Evolutionary conservation across 192 early-diverging fungal genomes (phyloP).

Genomic region (Coemansia sp.): DNA sequence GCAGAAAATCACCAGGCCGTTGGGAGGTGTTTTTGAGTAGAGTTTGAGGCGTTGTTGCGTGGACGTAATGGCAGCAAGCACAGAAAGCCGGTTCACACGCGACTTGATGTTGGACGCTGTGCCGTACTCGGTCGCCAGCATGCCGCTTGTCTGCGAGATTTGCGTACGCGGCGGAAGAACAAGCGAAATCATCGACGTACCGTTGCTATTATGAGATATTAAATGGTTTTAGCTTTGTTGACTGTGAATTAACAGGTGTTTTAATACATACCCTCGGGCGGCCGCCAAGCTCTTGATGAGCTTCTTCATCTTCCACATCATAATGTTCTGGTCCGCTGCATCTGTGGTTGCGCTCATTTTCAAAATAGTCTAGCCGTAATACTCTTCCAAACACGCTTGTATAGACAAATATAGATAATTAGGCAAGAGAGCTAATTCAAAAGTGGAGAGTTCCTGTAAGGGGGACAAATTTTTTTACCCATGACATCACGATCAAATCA

Average conservation of each 20-base stretch:
- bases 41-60: constrained; percentile 95
- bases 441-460: not conserved
- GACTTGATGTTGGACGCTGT: constrained; percentile 99
- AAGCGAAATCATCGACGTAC: constrained; percentile 99
- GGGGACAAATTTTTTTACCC: not conserved
- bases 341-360: constrained; percentile 24
- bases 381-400: not conserved
- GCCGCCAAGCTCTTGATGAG: constrained; percentile 94
- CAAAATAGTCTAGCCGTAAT: not conserved
- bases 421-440: not conserved
- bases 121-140: constrained; percentile 98
- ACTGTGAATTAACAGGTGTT: not conserved
- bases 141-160: constrained; percentile 81
- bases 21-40: constrained; percentile 86
- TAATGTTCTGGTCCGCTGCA: constrained; percentile 79
- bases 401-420: not conserved
- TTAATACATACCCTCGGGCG: constrained; percentile 76
- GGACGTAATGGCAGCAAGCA: constrained; percentile 95
- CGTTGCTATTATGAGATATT: constrained; percentile 59
- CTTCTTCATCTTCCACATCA: constrained; percentile 98
- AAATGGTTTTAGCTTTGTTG: not conserved
- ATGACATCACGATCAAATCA: constrained; percentile 8
- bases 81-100: constrained; percentile 96
- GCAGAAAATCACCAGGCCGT: constrained; percentile 92
- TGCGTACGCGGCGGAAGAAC: constrained; percentile 93